phyloP scores from a whole-genome alignment of 2,329 filamentous ascomycete species.

The Colletotrichum neosansevieriae region DNA sequence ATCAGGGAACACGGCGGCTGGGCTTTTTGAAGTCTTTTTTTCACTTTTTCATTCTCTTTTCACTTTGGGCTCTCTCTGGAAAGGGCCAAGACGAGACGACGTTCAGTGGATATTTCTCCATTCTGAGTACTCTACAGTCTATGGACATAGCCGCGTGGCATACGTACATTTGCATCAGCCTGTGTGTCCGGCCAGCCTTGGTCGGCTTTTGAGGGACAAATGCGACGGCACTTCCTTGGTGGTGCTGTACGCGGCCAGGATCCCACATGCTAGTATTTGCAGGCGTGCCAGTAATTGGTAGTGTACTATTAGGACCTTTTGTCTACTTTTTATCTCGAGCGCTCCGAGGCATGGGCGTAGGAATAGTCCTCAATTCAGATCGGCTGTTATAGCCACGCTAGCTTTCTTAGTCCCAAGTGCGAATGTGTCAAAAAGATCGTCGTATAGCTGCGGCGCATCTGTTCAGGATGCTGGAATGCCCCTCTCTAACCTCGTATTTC shows the following conservation, averaged over 20 bases:
- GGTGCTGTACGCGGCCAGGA: constrained; percentile 14
- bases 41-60: constrained; percentile 25
- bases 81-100: constrained; percentile 37
- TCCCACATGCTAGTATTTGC: constrained; percentile 11
- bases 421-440: neutral
- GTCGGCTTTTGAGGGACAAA: constrained; percentile 6
- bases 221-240: constrained; percentile 2
- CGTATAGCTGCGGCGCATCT: neutral
- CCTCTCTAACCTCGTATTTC: constrained; percentile 28
- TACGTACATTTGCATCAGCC: constrained; percentile 40
- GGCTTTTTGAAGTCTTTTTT: constrained; percentile 29
- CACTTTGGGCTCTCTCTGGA: constrained; percentile 36
- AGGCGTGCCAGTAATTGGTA: constrained; percentile 41
- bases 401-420: neutral
- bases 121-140: constrained; percentile 33
- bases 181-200: neutral
- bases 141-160: constrained; percentile 40
- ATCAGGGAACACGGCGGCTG: constrained; percentile 38
- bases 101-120: constrained; percentile 29
- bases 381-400: constrained; percentile 24
- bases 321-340: constrained; percentile 35
- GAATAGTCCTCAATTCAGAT: constrained; percentile 39
- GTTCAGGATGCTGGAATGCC: constrained; percentile 15
- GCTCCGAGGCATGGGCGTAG: constrained; percentile 32
- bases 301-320: constrained; percentile 41